A percentile compares a stretch with the other conserved stretches of the same genome.
These are phyloP conservation scores for Podochytrium sp. DNA, from an alignment of 192 early-diverging fungal genomes.

Conservation along the genomic window DNA sequence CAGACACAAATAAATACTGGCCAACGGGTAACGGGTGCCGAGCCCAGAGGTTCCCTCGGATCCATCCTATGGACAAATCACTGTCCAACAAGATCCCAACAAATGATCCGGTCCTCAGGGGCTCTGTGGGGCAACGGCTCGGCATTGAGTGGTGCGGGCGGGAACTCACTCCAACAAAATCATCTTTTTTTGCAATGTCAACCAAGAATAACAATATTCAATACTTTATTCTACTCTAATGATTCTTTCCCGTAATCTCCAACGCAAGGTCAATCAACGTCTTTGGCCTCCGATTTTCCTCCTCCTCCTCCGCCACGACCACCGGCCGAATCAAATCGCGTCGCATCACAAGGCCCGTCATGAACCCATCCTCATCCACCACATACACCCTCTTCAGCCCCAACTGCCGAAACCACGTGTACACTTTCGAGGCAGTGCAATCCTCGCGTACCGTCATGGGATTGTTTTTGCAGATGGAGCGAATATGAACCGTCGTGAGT, in stretches of 20 bases:
- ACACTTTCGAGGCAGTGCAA: conserved; percentile 39
- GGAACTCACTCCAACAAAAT: conserved; percentile 24
- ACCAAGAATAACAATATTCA: background rate
- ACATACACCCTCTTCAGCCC: conserved; percentile 42
- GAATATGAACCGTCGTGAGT: background rate
- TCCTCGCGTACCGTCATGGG: conserved; percentile 30
- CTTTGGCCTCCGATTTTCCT: too few relatives aligned
- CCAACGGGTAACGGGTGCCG: background rate
- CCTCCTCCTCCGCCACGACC: too few relatives aligned
- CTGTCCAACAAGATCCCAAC: background rate
- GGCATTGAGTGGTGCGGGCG: background rate
- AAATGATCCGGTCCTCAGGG: background rate
- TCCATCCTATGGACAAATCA: background rate
- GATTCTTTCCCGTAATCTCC: too few relatives aligned
- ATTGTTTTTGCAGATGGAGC: background rate
- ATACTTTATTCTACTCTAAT: too few relatives aligned
- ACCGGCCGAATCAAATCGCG: conserved; percentile 28
- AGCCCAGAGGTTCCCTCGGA: background rate
- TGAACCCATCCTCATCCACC: conserved; percentile 30
- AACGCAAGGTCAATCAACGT: too few relatives aligned
- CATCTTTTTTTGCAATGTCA: background rate
- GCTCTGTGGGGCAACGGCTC: background rate
- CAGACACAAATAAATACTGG: background rate
- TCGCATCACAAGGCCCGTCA: conserved; percentile 37
- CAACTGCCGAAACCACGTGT: conserved; percentile 30